Evolutionary conservation across 2,329 filamentous ascomycete genomes (phyloP).

Genomic region (Fusarium sp.): DNA sequence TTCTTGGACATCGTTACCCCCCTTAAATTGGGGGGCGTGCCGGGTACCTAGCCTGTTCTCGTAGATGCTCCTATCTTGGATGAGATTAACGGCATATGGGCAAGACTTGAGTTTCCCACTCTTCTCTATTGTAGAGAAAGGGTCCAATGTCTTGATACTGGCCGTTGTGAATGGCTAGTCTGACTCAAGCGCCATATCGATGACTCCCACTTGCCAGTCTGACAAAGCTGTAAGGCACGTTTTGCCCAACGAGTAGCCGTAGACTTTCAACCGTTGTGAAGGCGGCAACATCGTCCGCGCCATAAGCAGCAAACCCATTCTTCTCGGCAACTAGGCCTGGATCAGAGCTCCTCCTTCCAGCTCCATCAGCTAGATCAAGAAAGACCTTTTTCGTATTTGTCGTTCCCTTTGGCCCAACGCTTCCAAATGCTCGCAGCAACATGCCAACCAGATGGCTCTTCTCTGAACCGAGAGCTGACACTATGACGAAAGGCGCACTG

Average conservation of each 20-base stretch:
- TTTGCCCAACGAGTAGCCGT: conserved; percentile 82
- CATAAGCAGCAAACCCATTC: conserved; percentile 83
- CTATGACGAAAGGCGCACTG: conserved; percentile 79
- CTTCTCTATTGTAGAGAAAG: conserved; percentile 1
- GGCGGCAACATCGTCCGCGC: conserved; percentile 80
- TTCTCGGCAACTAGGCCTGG: conserved; percentile 76
- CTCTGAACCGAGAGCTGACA: conserved; percentile 81
- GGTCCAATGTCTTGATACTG: not conserved
- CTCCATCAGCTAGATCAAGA: conserved; percentile 77
- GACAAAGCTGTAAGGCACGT: conserved; percentile 89
- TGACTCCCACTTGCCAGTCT: conserved; percentile 71
- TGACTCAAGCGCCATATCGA: conserved; percentile 57
- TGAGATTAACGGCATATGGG: conserved; percentile 14
- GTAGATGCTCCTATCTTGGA: conserved; percentile 26
- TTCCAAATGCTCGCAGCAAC: conserved; percentile 77
- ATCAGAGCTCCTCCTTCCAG: conserved; percentile 67
- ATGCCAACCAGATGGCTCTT: conserved; percentile 84
- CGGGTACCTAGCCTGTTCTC: conserved; percentile 32
- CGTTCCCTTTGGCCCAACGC: conserved; percentile 47
- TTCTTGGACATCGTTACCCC: conserved; percentile 17
- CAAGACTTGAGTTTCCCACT: not conserved
- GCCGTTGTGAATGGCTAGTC: not conserved
- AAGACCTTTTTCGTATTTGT: conserved; percentile 74
- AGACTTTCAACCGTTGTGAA: conserved; percentile 88
- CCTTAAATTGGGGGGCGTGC: conserved; percentile 22